Evolutionary conservation across 768 basidiomycete genomes (phyloP), one percentile per base, ranked within the genome.

Genomic region (Hebeloma cylindrosporum): DNA sequence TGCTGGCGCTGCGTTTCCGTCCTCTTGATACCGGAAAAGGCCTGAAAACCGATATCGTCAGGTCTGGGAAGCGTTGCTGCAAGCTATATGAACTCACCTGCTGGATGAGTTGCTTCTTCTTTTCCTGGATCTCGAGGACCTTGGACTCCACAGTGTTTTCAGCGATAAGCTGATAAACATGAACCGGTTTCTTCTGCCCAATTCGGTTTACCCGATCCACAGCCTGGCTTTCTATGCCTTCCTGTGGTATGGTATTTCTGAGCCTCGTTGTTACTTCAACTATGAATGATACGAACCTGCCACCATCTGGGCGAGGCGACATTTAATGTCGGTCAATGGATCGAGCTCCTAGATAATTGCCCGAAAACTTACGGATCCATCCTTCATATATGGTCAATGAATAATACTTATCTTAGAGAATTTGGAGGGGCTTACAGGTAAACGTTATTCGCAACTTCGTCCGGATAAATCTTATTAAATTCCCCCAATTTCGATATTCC

Each of bases 131-230:
- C 18, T 88, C 89, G 32, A 94, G 72, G 31, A 83, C 91, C 64
- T 88, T 92, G 9, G 87, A 77, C 63, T 94, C 92, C 1, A 93
- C 83, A 0, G 92, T 94, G 54, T 92, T 76, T 54, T 93, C 91
- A 0, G 92, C 89, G 43, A 94, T 91, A 36, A 94, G 68, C 56
- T 93, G 92, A 58, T 92, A 93, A 14, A 93, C 90, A 51, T 86
- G 83, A 23, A 94, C 90, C 1, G 77, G 70, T 60, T 85, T 91
- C 51, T 65, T 87, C 62, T 94, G 92, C 10, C 92, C 92, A 50
- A 92, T 90, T 39, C 87, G 79, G 55, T 90, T 90, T 44, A 85
- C 85, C 53, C 86, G 70, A 58, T 88, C 88, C 40, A 90, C 83
- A 2, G 88, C 87, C 59, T 92, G 88, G 53, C 82, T 83, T 64